Conservation (phyloP, 2,329 filamentous ascomycete genomes). For the Xylariaceae sp. region DNA sequence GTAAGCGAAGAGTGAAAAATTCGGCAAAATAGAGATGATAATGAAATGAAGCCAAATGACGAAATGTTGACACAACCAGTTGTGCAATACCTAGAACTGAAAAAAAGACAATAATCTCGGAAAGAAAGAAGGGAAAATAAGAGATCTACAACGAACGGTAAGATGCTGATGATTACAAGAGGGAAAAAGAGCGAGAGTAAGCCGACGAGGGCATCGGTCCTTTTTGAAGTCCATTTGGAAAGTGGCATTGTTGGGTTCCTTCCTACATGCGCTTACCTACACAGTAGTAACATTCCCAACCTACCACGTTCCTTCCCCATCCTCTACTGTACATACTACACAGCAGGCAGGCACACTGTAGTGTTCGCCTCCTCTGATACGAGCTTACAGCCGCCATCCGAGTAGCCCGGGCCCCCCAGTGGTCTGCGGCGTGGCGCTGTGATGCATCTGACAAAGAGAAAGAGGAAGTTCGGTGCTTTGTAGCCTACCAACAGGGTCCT, state of each 20-base stretch:
- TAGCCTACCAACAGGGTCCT: slow-evolving; percentile 1
- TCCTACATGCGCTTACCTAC: too few relatives aligned
- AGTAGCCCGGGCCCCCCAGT: slow-evolving; percentile 4
- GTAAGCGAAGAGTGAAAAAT: too few relatives aligned
- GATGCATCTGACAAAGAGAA: too few relatives aligned
- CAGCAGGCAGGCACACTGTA: too few relatives aligned
- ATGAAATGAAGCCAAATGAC: too few relatives aligned
- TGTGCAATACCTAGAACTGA: not conserved
- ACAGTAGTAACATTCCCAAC: slow-evolving; percentile 2
- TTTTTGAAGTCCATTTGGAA: too few relatives aligned
- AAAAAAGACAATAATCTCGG: not conserved
- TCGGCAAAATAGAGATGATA: too few relatives aligned
- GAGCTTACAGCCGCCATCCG: slow-evolving; percentile 9
- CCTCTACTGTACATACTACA: not conserved
- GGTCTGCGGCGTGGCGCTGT: too few relatives aligned
- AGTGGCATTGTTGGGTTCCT: too few relatives aligned
- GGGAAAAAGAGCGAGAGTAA: not conserved
- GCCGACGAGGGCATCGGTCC: too few relatives aligned
- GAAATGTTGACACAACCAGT: not conserved
- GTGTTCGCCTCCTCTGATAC: too few relatives aligned
- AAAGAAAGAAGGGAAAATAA: not conserved
- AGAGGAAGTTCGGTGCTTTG: slow-evolving; percentile 17
- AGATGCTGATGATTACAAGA: not conserved
- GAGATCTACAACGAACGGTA: not conserved
- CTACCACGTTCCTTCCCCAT: not conserved